Conservation (phyloP, 306 rosid genomes). For the Cucurbita pepo region DNA sequence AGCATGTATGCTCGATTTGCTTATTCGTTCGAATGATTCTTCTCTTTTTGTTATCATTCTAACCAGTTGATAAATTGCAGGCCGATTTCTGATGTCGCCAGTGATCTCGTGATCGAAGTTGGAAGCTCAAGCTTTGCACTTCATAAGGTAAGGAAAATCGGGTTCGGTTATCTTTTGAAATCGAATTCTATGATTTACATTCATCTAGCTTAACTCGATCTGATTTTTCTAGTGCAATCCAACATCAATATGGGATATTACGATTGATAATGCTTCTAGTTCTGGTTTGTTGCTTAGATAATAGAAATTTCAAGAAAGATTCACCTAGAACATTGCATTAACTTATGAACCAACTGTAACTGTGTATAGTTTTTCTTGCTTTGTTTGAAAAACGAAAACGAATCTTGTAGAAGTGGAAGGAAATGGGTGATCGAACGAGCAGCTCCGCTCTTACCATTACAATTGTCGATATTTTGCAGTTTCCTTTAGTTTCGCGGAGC, state of each 20-base stretch:
- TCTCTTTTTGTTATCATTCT: constrained; percentile 14
- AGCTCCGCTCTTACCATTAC: neutral
- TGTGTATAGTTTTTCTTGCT: neutral
- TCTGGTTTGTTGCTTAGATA: neutral
- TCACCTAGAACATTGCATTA: neutral
- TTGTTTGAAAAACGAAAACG: neutral
- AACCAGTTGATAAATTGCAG: constrained; percentile 34
- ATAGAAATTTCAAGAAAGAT: neutral
- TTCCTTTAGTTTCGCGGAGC: constrained; percentile 83
- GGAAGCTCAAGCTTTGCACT: constrained; percentile 83
- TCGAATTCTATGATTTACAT: neutral
- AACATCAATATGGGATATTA: neutral
- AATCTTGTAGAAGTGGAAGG: neutral
- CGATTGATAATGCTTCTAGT: neutral
- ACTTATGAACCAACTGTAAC: neutral
- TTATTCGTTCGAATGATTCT: constrained; percentile 6
- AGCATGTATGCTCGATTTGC: constrained; percentile 1
- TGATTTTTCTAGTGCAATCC: neutral
- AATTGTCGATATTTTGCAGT: constrained; percentile 27
- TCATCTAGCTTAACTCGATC: neutral
- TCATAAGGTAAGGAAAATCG: constrained; percentile 55
- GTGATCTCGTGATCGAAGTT: constrained; percentile 74
- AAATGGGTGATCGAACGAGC: neutral
- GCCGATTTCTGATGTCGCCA: constrained; percentile 96
- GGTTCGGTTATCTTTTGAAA: neutral